Conservation (phyloP, 495 filamentous ascomycete genomes). For the Xylaria scruposa region DNA sequence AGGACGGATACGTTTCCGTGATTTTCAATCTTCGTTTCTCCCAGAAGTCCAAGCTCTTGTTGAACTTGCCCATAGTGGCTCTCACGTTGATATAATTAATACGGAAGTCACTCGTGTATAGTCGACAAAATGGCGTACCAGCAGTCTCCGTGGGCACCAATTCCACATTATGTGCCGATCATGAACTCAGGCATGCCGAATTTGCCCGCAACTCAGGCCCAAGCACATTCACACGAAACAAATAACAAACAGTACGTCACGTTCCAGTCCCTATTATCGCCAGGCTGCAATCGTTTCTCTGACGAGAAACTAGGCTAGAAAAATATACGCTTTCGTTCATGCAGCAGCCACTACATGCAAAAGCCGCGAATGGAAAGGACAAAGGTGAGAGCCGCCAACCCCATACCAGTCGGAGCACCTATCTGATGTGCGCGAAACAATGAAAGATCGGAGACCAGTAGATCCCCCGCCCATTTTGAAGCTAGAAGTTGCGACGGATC, state of each 20-base stretch:
- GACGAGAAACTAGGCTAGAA: constrained; percentile 3
- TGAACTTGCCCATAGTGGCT: background rate
- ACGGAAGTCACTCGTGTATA: constrained; percentile 27
- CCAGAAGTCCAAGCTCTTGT: background rate
- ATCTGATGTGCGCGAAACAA: constrained; percentile 5
- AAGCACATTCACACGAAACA: constrained; percentile 31
- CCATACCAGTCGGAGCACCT: background rate
- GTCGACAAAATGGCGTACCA: constrained; percentile 39
- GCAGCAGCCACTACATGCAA: constrained; percentile 43
- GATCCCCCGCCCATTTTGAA: constrained; percentile 95
- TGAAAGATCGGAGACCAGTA: constrained; percentile 85
- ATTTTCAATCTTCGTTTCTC: background rate
- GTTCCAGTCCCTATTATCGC: background rate
- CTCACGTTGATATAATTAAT: constrained; percentile 2
- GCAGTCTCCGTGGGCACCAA: constrained; percentile 37
- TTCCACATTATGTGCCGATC: constrained; percentile 40
- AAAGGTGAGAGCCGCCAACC: constrained; percentile 33
- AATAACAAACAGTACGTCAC: constrained; percentile 33
- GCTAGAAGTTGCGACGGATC: constrained; percentile 70
- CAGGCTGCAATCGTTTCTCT: background rate
- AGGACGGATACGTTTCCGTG: background rate
- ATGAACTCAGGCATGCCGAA: constrained; percentile 41
- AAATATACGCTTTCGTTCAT: constrained; percentile 42
- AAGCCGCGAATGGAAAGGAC: constrained; percentile 44
- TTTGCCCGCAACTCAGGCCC: constrained; percentile 34